A percentile compares a stretch with the other conserved stretches of the same genome.
These are phyloP conservation scores for Alloascoidea africana DNA, from an alignment of 805 yeast species.

Conservation along the genomic window DNA sequence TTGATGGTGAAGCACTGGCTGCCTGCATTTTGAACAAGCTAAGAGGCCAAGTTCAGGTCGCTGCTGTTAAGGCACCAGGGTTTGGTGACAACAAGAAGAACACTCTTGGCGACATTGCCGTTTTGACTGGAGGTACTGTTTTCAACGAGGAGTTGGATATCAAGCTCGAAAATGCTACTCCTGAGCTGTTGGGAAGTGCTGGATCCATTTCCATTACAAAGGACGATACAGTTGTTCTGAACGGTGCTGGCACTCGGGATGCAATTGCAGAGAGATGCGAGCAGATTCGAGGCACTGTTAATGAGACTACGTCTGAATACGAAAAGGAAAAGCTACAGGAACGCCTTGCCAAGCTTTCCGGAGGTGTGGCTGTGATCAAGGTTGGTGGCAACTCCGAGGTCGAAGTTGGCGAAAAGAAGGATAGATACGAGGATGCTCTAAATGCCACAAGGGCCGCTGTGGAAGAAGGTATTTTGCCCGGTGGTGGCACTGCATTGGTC, in stretches of 20 bases:
- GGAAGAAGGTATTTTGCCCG: slow-evolving; percentile 96
- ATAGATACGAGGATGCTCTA: slow-evolving; percentile 95
- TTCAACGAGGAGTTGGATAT: slow-evolving; percentile 86
- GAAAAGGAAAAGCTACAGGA: slow-evolving; percentile 96
- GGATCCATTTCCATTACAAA: slow-evolving; percentile 88
- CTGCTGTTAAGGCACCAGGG: slow-evolving; percentile 97
- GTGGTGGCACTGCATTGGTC: slow-evolving; percentile 97
- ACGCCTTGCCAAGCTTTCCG: slow-evolving; percentile 90
- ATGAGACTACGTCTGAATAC: slow-evolving; percentile 66
- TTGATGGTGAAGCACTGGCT: slow-evolving; percentile 97
- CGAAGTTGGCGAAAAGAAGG: slow-evolving; percentile 99
- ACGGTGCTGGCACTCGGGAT: slow-evolving; percentile 83
- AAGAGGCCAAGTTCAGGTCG: slow-evolving; percentile 96
- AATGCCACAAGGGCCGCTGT: slow-evolving; percentile 99
- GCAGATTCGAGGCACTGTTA: slow-evolving; percentile 75
- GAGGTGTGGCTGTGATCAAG: slow-evolving; percentile 96
- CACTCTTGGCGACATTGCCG: slow-evolving; percentile 90
- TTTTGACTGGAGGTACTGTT: slow-evolving; percentile 82
- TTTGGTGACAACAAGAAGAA: slow-evolving; percentile 98
- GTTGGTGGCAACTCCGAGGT: slow-evolving; percentile 97
- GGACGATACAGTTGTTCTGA: slow-evolving; percentile 88
- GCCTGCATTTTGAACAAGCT: slow-evolving; percentile 94
- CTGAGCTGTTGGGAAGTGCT: slow-evolving; percentile 80
- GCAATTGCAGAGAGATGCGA: slow-evolving; percentile 76
- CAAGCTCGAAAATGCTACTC: slow-evolving; percentile 88